Percentiles rank a stretch among this genome's conserved stretches.
phyloP scores from a whole-genome alignment of 1,284 basidiomycete genomes.

The Phellopilus nigrolimitatus region DNA sequence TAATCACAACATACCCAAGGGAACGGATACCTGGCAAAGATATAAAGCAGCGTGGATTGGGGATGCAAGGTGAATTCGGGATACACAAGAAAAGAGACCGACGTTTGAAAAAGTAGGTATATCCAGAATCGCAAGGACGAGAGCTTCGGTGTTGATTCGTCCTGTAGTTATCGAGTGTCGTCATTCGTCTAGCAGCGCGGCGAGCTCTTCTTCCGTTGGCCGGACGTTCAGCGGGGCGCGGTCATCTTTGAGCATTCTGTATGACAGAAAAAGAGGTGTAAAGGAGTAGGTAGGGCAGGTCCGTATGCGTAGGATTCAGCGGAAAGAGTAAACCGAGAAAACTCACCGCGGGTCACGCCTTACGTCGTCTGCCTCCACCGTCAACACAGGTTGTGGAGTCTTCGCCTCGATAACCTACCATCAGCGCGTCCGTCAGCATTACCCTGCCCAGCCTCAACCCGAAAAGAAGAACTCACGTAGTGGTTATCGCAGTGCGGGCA shows the following conservation, averaged over 20 bases:
- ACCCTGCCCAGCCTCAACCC: not conserved
- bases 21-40: no score
- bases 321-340: not conserved
- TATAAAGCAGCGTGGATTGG: no score
- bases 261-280: not conserved
- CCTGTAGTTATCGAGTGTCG: no score
- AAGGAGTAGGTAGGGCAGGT: no score
- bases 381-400: constrained; percentile 79
- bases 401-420: constrained; percentile 88
- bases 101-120: no score
- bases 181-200: constrained; percentile 9
- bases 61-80: no score
- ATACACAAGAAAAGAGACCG: no score
- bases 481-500: constrained; percentile 99
- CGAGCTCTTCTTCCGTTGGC: constrained; percentile 13
- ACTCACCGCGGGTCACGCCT: constrained; percentile 80
- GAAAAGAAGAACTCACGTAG: constrained; percentile 61
- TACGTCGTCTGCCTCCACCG: constrained; percentile 88
- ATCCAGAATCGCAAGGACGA: no score
- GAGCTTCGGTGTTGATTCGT: no score
- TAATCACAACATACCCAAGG: no score
- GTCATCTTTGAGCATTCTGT: constrained; percentile 70
- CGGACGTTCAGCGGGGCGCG: constrained; percentile 30
- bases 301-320: constrained; percentile 1
- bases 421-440: not conserved